A percentile compares a stretch with the other conserved stretches of the same genome.
These are phyloP conservation scores for Yarrowia divulgata DNA, from an alignment of 805 yeast species.

Conservation along the genomic window DNA sequence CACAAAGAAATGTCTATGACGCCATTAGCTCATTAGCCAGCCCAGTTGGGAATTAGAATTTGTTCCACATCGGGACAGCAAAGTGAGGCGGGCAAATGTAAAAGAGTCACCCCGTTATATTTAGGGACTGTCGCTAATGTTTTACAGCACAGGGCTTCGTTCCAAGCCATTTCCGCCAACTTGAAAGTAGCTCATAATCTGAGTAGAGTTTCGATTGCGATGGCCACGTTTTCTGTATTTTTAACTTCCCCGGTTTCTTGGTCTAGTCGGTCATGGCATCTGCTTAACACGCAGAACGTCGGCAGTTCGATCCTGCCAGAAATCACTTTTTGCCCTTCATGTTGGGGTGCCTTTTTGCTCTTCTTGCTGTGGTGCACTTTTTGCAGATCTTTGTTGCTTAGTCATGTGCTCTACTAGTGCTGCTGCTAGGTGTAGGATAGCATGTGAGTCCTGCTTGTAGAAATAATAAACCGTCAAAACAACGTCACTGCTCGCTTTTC, in stretches of 20 bases:
- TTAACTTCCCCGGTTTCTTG: conserved; percentile 51
- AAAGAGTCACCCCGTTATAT: too few species aligned
- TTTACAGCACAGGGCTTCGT: too few species aligned
- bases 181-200: conserved; percentile 12
- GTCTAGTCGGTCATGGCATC: conserved; percentile 99
- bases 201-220: background rate
- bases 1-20: conserved; percentile 17
- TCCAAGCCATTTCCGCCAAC: too few species aligned
- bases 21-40: conserved; percentile 29
- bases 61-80: conserved; percentile 10
- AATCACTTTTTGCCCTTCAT: conserved; percentile 28
- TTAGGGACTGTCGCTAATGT: too few species aligned
- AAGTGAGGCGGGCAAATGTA: background rate
- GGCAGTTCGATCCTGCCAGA: conserved; percentile 98
- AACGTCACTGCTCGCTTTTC: too few species aligned
- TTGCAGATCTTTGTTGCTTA: background rate
- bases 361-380: background rate
- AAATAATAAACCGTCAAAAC: too few species aligned
- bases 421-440: too few species aligned
- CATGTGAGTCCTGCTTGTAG: too few species aligned
- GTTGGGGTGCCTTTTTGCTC: too few species aligned
- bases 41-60: conserved; percentile 33
- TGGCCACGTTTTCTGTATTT: background rate
- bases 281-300: conserved; percentile 99
- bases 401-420: background rate